Base-by-base conservation (phyloP, 345 rosid genomes). In the Populus ilicifolia region DNA sequence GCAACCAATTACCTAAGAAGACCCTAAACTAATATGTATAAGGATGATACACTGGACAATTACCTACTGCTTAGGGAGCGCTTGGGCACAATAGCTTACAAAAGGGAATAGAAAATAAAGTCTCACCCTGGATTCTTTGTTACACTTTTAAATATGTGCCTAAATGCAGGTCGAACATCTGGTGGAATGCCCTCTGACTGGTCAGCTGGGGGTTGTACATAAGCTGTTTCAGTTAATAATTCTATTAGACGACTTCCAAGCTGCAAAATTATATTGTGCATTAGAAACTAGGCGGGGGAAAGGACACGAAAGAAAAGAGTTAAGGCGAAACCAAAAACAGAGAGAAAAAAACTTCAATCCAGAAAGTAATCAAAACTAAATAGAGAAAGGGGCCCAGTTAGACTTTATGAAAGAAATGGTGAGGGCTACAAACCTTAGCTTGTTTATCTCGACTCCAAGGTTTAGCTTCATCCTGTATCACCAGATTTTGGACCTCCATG, bases 161-260 rank as follows among this genome's bases (percentile, higher is more conserved):
- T 89, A 81, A 95, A 93, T 38, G 99, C 99, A 77, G 99, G 99
- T 70, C 98, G 97, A 78, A 95, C 83, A 83, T 90, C 96, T 5
- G 93, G 99, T 59, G 94, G 90, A 75, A 82, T 62, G 74, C 90
- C 93, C 12, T 81, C 90, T 77, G 88, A 83, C 84, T 89, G 98
- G 75, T 85, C 81, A 69, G 85, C 75, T 2, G 99, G 97, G 86
- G 93, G 87, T 84, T 93, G 99, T 36, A 95, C 90, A 85, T 84
- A 90, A 77, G 99, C 98, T 75, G 94, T 70, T 86, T 92, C 97
- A 25, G 86, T 91, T 81, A 95, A 77, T 72, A 95, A 85, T 79
- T 92, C 94, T 70, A 93, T 78, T 81, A 95, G 91, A 78, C 97
- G 92, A 75, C 94, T 84, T 80, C 98, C 99, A 67, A 95, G 89